A percentile compares a stretch with the other conserved stretches of the same genome.
Evolutionary conservation across 257 asterid genomes (phyloP).

Genomic region (Avicennia marina): DNA sequence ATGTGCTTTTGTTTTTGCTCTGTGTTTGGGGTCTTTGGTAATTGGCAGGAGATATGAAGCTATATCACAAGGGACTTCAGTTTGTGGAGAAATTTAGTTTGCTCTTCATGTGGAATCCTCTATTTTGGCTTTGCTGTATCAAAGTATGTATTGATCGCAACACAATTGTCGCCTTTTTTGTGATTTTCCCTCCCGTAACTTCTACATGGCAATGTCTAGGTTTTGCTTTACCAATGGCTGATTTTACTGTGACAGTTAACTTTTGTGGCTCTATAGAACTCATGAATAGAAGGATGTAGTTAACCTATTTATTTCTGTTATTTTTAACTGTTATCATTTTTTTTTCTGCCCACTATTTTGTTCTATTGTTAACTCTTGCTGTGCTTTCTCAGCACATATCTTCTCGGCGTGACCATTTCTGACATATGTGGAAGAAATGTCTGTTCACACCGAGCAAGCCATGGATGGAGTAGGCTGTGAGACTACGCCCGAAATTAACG

Average conservation of each 20-base stretch:
- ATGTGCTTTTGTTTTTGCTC: background rate
- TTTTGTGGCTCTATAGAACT: conserved; percentile 2
- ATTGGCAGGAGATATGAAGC: conserved; percentile 1
- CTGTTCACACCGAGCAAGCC: conserved; percentile 32
- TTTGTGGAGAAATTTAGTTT: background rate
- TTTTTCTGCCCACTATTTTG: background rate
- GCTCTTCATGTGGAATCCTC: background rate
- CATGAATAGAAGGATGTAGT: background rate
- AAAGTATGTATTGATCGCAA: background rate
- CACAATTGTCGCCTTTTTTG: conserved; percentile 4
- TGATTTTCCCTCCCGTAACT: conserved; percentile 1
- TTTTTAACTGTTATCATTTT: background rate
- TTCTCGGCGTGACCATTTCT: conserved; percentile 19
- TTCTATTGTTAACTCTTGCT: background rate
- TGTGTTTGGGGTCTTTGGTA: background rate
- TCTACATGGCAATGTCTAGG: background rate
- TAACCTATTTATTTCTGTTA: background rate
- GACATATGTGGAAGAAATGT: conserved; percentile 46
- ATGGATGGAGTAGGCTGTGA: conserved; percentile 19
- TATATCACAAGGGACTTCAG: background rate
- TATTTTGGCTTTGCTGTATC: background rate
- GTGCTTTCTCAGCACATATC: conserved; percentile 8
- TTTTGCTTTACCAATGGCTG: background rate
- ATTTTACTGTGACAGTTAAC: background rate
- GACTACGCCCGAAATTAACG: conserved; percentile 17